phyloP scores from a whole-genome alignment of 202 grass and related monocot genomes.

The Saccharum hybrid region DNA sequence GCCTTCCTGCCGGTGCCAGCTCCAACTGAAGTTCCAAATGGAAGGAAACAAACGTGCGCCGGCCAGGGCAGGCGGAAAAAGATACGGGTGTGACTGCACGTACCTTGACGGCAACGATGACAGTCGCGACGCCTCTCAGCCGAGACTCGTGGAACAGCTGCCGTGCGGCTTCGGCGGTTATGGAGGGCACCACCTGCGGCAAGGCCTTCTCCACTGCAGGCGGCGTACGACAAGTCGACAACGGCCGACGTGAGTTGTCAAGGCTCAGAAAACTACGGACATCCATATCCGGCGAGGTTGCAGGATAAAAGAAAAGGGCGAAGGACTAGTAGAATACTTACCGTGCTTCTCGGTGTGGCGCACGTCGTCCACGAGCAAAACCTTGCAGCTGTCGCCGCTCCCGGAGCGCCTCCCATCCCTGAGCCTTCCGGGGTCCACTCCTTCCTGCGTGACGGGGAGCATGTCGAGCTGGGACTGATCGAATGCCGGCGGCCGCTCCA shows the following conservation, averaged over 20 bases:
- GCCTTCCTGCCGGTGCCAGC: neutral
- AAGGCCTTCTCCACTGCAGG: constrained; percentile 63
- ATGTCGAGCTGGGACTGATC: no score
- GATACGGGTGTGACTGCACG: neutral
- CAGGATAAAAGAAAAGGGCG: no score
- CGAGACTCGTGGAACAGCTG: constrained; percentile 69
- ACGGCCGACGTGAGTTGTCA: no score
- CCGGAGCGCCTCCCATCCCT: constrained; percentile 54
- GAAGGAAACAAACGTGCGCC: neutral
- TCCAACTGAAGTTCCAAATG: neutral
- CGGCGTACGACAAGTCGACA: neutral
- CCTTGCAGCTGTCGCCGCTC: constrained; percentile 73
- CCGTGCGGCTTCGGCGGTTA: constrained; percentile 56
- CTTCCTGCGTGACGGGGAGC: no score
- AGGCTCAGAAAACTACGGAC: no score
- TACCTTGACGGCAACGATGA: constrained; percentile 75
- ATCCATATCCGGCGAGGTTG: no score
- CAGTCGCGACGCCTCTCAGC: constrained; percentile 58
- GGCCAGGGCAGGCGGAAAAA: neutral
- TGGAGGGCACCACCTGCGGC: constrained; percentile 69
- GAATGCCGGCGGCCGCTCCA: no score
- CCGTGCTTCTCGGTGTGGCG: constrained; percentile 69
- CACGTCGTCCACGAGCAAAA: constrained; percentile 71
- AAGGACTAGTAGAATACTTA: neutral
- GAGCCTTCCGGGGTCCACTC: constrained; percentile 60